Evolutionary conservation across 768 basidiomycete species (phyloP).

Genomic region (Tylopilus intermedius): DNA sequence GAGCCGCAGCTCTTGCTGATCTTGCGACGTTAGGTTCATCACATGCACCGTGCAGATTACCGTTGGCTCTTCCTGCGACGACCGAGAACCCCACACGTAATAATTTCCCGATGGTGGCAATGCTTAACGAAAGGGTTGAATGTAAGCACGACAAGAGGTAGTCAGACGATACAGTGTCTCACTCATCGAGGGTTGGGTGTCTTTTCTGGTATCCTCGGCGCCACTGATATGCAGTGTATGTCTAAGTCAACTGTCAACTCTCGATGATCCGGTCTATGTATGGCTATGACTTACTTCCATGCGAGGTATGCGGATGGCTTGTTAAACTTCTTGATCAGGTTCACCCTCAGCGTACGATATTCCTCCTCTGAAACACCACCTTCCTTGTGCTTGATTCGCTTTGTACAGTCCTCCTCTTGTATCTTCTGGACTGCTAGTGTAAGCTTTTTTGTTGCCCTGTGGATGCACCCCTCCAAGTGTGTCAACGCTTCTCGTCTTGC

Average conservation of each 20-base stretch:
- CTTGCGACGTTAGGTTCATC: slow-evolving; percentile 27
- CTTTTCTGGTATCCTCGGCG: slow-evolving; percentile 1
- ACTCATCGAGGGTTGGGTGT: neutral
- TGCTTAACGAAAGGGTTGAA: neutral
- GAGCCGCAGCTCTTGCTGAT: slow-evolving; percentile 25
- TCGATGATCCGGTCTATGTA: neutral
- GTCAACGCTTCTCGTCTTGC: neutral
- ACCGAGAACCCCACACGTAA: slow-evolving; percentile 2
- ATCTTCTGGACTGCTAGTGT: slow-evolving; percentile 5
- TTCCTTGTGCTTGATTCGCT: neutral
- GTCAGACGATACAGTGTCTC: neutral
- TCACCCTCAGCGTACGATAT: slow-evolving; percentile 3
- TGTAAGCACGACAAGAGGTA: neutral
- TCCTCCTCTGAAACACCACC: slow-evolving; percentile 7
- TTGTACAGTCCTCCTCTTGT: neutral
- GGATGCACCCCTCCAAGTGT: neutral
- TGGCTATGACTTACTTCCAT: neutral
- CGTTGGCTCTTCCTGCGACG: slow-evolving; percentile 15
- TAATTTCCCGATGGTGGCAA: neutral
- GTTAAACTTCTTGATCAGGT: slow-evolving; percentile 21
- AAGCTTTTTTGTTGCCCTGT: slow-evolving; percentile 8
- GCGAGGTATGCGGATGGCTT: neutral
- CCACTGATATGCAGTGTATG: slow-evolving; percentile 9
- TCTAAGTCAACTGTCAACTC: slow-evolving; percentile 1
- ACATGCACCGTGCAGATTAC: slow-evolving; percentile 19